Percentiles rank a stretch among this genome's conserved stretches.
phyloP scores from a whole-genome alignment of 768 basidiomycete species.

The Imleria badia region DNA sequence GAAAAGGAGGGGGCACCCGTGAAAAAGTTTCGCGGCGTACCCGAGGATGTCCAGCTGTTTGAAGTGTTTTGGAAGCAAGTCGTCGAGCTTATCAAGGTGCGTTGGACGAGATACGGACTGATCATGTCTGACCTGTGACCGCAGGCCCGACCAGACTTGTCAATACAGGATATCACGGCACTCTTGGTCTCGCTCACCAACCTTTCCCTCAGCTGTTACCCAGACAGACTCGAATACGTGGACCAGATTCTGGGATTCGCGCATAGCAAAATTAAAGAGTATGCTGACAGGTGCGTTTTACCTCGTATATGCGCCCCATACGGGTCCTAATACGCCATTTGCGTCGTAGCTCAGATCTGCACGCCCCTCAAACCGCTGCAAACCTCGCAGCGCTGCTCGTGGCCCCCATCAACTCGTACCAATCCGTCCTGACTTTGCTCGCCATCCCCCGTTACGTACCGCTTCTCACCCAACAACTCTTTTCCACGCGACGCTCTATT shows the following conservation, averaged over 20 bases:
- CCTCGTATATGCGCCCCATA: not conserved
- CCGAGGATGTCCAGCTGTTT: slow-evolving; percentile 92
- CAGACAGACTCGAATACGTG: slow-evolving; percentile 94
- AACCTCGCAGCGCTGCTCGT: slow-evolving; percentile 92
- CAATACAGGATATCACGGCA: slow-evolving; percentile 97
- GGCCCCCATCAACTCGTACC: slow-evolving; percentile 94
- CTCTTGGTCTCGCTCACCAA: slow-evolving; percentile 94
- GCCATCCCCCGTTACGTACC: slow-evolving; percentile 89
- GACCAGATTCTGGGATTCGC: slow-evolving; percentile 94
- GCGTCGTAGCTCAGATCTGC: slow-evolving; percentile 72
- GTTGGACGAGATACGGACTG: slow-evolving; percentile 15
- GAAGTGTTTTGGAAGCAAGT: slow-evolving; percentile 99
- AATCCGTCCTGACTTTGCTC: slow-evolving; percentile 95
- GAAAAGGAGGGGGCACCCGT: slow-evolving; percentile 56
- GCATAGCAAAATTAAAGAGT: slow-evolving; percentile 81
- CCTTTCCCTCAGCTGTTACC: slow-evolving; percentile 94
- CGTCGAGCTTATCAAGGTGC: slow-evolving; percentile 93
- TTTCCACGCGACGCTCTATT: slow-evolving; percentile 86
- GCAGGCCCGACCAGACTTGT: slow-evolving; percentile 94
- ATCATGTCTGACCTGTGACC: not conserved
- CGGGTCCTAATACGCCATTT: slow-evolving; percentile 1
- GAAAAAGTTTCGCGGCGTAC: slow-evolving; percentile 91
- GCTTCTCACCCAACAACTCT: slow-evolving; percentile 82
- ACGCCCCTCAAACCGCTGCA: slow-evolving; percentile 80
- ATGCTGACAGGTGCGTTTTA: slow-evolving; percentile 62